These are phyloP conservation scores for Xylariaceae sp. DNA, from an alignment of 2,329 filamentous ascomycete genomes.

Conservation along the genomic window DNA sequence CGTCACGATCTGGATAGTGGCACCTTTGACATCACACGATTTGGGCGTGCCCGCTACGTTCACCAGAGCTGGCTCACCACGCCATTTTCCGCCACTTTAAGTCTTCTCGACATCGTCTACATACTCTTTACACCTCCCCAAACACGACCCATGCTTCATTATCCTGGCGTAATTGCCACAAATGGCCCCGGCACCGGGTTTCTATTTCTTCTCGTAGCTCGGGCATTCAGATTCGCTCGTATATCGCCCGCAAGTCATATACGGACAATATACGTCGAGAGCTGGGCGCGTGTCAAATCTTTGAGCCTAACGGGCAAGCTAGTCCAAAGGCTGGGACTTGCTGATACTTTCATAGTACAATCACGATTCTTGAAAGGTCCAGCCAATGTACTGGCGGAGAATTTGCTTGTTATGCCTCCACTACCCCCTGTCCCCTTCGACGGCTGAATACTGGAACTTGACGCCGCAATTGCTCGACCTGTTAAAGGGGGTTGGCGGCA, in stretches of 20 bases:
- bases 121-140: slow-evolving; percentile 40
- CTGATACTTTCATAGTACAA: slow-evolving; percentile 21
- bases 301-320: slow-evolving; percentile 81
- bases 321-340: slow-evolving; percentile 36
- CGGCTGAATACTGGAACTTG: neutral
- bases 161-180: slow-evolving; percentile 72
- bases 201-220: slow-evolving; percentile 55
- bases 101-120: slow-evolving; percentile 56
- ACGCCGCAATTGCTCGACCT: neutral
- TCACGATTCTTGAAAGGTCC: slow-evolving; percentile 2
- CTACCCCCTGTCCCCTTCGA: slow-evolving; percentile 3
- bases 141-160: slow-evolving; percentile 33
- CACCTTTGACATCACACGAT: slow-evolving; percentile 58
- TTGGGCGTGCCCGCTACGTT: slow-evolving; percentile 72
- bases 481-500: neutral
- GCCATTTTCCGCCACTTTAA: slow-evolving; percentile 61
- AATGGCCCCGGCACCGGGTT: slow-evolving; percentile 89
- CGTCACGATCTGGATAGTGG: slow-evolving; percentile 31
- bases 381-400: slow-evolving; percentile 10
- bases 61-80: slow-evolving; percentile 75
- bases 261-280: slow-evolving; percentile 81
- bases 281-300: slow-evolving; percentile 77
- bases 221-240: slow-evolving; percentile 42
- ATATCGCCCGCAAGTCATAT: slow-evolving; percentile 50
- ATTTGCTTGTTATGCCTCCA: slow-evolving; percentile 17